Percentiles rank a stretch among this genome's conserved stretches.
Evolutionary conservation across 495 filamentous ascomycete genomes (phyloP).

Genomic region (Lasiosphaeriaceae sp.): DNA sequence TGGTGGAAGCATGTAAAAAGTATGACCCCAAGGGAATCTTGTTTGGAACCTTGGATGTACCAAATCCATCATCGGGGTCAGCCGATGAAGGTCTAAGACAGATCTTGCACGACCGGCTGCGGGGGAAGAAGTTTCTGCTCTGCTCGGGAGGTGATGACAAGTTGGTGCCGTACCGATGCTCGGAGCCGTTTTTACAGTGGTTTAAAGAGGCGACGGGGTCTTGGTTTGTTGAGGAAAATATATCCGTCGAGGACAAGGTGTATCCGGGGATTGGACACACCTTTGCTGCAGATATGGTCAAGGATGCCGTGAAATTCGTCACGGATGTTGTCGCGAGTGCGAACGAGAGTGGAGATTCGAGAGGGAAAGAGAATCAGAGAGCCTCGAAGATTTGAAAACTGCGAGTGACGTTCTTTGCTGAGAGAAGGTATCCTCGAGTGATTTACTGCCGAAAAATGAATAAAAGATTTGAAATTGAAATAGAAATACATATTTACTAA

Average conservation of each 20-base stretch:
- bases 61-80: background rate
- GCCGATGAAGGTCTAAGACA: slow-evolving; percentile 22
- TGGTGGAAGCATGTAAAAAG: slow-evolving; percentile 57
- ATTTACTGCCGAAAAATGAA: too few relatives aligned
- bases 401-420: too few relatives aligned
- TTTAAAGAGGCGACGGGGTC: slow-evolving; percentile 57
- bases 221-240: slow-evolving; percentile 55
- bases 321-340: slow-evolving; percentile 42
- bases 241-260: slow-evolving; percentile 68
- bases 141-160: slow-evolving; percentile 75
- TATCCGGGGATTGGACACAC: slow-evolving; percentile 71
- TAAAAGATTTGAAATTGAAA: too few relatives aligned
- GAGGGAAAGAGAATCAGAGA: slow-evolving; percentile 2
- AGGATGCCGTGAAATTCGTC: slow-evolving; percentile 65
- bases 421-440: too few relatives aligned
- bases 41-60: slow-evolving; percentile 47
- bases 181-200: slow-evolving; percentile 65
- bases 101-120: slow-evolving; percentile 49
- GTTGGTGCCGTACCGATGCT: slow-evolving; percentile 73
- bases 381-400: slow-evolving; percentile 21
- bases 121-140: slow-evolving; percentile 72
- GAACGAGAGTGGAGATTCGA: background rate
- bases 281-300: slow-evolving; percentile 68
- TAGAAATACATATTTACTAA: too few relatives aligned
- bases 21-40: slow-evolving; percentile 69